Evolutionary conservation across 192 early-diverging fungal species (phyloP), one percentile per base, ranked within the genome.

Genomic region (Rhizophagus clarus): DNA sequence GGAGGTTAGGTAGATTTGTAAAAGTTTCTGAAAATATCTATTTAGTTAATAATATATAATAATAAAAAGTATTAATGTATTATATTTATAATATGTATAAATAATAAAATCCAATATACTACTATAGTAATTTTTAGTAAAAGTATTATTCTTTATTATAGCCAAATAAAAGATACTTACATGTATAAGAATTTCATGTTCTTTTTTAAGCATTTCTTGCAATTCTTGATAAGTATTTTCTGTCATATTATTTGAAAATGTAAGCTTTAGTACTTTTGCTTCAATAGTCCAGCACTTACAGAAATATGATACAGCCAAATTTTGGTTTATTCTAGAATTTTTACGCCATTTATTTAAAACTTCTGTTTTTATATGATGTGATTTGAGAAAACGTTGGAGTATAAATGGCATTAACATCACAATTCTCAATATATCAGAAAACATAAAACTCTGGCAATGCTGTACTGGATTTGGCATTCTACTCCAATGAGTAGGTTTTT

Each of bases 331-430:
- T 31, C 11, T 3, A 31, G 4, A 4, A 31, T 66, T 31, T 66
- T 17, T 3, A 6, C 32, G 28, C 64, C 64, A 67, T 14, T 28
- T 66, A 15, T 34, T n/a, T 7, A 40, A 45, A 24, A 14, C 34
- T 1, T 47, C 71, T 26, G 9, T 7, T 14, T 72, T 72, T 37
- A 72, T 72, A 20, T 72, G 12, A 42, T 28, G 40, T 12, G 22
- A 7, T 22, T 40, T 72, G 10, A 72, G 12, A 49, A 72, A 72
- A 7, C 12, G 5, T 45, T 14, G 5, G 15, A 72, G 37, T 47
- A 72, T 72, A 72, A 72, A 72, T 72, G 40, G 69, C 71, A 49
- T 72, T 72, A 72, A 72, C 3, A 72, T 72, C 6, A 42, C 34
- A 22, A 72, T 2, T 20, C 12, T 40, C 7, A 72, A 72, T 22